Conservation (phyloP, 139 green algal genomes). For the Tetraselmis striata region DNA sequence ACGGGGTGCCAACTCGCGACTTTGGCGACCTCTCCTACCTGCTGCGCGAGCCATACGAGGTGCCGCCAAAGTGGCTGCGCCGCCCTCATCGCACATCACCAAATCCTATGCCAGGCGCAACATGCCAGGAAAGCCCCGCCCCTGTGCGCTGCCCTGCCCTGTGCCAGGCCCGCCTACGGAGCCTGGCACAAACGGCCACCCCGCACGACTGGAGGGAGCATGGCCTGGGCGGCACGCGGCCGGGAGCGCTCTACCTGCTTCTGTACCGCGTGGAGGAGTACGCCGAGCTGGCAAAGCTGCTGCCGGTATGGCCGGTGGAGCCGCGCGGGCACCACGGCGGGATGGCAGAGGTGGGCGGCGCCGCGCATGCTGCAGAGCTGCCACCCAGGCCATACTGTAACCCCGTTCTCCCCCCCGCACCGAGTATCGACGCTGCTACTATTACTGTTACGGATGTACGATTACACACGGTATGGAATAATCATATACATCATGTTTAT, state of each 20-base stretch:
- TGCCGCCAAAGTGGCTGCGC: too few relatives aligned
- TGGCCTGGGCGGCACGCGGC: background rate
- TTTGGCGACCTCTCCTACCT: background rate
- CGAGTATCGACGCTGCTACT: too few relatives aligned
- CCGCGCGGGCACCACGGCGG: background rate
- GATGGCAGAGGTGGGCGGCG: background rate
- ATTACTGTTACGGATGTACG: too few relatives aligned
- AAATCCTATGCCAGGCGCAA: too few relatives aligned
- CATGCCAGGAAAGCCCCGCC: too few relatives aligned
- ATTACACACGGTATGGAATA: too few relatives aligned
- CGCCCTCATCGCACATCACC: too few relatives aligned
- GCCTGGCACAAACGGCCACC: background rate
- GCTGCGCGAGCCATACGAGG: background rate
- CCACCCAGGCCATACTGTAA: too few relatives aligned
- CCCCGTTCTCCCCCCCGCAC: background rate
- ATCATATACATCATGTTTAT: too few relatives aligned
- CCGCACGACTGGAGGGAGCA: background rate
- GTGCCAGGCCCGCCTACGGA: background rate
- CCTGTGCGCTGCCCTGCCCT: too few relatives aligned
- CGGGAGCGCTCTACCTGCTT: background rate
- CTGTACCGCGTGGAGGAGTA: background rate
- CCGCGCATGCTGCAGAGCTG: too few relatives aligned
- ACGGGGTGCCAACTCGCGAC: background rate
- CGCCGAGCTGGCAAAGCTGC: background rate
- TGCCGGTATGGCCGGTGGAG: background rate